Percentiles rank a stretch among this genome's conserved stretches.
These are phyloP conservation scores for Acanthamoeba polyphaga DNA, from an alignment of 208 protist genomes.

Conservation along the genomic window DNA sequence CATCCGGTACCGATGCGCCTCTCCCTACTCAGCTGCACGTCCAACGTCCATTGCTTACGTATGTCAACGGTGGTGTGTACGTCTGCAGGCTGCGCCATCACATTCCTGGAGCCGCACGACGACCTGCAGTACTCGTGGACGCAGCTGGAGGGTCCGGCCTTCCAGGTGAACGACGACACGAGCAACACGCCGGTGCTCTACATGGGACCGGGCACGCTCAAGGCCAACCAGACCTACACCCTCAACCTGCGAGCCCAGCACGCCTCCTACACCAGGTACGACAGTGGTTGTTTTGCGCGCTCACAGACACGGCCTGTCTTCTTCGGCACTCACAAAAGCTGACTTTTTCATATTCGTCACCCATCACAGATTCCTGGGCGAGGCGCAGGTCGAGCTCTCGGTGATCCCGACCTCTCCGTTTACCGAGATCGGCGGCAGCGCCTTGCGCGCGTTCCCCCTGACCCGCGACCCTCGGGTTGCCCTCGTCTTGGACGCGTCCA, in stretches of 20 bases:
- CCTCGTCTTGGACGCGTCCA: constrained; percentile 51
- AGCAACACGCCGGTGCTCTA: constrained; percentile 32
- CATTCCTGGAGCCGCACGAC: constrained; percentile 38
- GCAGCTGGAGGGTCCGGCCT: neutral
- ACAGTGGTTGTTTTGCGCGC: neutral
- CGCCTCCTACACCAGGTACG: neutral
- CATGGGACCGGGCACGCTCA: constrained; percentile 14
- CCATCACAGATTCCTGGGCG: neutral
- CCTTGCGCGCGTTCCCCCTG: neutral
- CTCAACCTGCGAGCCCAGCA: constrained; percentile 38
- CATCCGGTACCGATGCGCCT: neutral
- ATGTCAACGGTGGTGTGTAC: neutral
- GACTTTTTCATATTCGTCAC: neutral
- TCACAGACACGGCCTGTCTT: too few species aligned
- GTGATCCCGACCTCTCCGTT: neutral
- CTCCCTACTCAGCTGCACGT: neutral
- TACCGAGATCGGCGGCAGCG: constrained; percentile 23
- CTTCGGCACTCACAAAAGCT: too few species aligned
- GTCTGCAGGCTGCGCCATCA: neutral
- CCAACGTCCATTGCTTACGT: too few species aligned
- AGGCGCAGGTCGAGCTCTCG: constrained; percentile 8
- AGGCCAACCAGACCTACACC: neutral
- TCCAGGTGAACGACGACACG: constrained; percentile 31
- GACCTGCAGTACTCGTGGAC: constrained; percentile 42
- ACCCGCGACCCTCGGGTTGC: neutral